phyloP scores from a whole-genome alignment of 2,329 filamentous ascomycete genomes.

The Onygenales sp. region DNA sequence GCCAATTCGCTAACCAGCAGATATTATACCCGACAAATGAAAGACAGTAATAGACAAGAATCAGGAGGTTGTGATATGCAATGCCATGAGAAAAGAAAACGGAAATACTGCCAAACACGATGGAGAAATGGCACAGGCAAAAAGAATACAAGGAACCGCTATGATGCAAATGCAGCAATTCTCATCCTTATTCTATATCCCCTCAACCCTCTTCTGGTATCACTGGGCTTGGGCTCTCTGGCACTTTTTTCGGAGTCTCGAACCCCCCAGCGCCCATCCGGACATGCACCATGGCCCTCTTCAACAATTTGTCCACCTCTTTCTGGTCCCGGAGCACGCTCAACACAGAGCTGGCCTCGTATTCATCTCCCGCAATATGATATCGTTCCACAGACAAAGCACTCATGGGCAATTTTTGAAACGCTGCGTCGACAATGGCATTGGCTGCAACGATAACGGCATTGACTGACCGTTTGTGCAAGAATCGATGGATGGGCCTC shows the following conservation, averaged over 20 bases:
- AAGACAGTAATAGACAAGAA: too few species aligned
- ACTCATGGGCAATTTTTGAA: conserved; percentile 13
- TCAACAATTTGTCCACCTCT: conserved; percentile 20
- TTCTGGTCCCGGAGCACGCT: conserved; percentile 18
- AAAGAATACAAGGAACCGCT: not conserved
- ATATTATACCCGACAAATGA: too few species aligned
- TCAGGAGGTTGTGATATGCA: too few species aligned
- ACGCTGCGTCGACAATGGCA: conserved; percentile 25
- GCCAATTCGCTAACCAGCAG: too few species aligned
- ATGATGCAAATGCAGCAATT: too few species aligned
- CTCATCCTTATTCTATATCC: too few species aligned
- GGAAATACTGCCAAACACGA: not conserved
- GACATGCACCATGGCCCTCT: conserved; percentile 22
- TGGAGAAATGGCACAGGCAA: not conserved
- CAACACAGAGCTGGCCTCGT: conserved; percentile 28
- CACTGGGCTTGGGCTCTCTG: not conserved
- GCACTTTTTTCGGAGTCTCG: not conserved
- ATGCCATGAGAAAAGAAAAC: not conserved
- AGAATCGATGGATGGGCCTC: not conserved
- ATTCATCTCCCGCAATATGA: conserved; percentile 25
- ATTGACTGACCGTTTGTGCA: conserved; percentile 20
- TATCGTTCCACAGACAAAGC: conserved; percentile 21
- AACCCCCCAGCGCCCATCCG: conserved; percentile 11
- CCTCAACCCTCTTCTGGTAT: not conserved
- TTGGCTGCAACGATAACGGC: conserved; percentile 26